phyloP scores from a whole-genome alignment of 148 eudicot genomes.

The Mesembryanthemum crystallinum region DNA sequence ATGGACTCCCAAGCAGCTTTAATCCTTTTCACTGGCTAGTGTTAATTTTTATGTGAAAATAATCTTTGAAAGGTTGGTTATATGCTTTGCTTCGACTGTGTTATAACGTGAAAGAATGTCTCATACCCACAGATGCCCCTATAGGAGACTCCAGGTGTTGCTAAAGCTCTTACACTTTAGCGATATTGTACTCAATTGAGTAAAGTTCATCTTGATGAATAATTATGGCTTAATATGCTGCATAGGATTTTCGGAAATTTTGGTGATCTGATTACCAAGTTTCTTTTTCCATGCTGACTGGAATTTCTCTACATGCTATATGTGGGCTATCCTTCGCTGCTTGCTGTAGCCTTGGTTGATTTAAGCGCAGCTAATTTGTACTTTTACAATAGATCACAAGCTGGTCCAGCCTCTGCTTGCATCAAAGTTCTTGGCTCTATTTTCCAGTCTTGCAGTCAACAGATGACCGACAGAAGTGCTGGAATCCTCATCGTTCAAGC shows the following conservation, averaged over 20 bases:
- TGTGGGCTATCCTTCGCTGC: not conserved
- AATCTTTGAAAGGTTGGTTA: not conserved
- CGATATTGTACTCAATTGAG: not conserved
- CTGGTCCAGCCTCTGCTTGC: conserved; percentile 91
- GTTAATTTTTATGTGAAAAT: not conserved
- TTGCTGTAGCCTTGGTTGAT: not conserved
- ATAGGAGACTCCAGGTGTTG: not conserved
- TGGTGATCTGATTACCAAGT: not conserved
- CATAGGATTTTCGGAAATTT: not conserved
- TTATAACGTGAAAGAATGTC: not conserved
- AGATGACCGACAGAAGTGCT: conserved; percentile 58
- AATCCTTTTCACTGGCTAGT: not conserved
- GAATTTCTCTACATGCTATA: not conserved
- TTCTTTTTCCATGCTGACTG: not conserved
- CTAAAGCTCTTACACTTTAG: not conserved
- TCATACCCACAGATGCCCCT: not conserved
- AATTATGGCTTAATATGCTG: not conserved
- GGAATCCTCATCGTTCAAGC: conserved; percentile 88
- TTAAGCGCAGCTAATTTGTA: not conserved
- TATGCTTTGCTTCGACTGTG: not conserved
- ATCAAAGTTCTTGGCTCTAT: conserved; percentile 54
- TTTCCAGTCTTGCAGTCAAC: conserved; percentile 42
- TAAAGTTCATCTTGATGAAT: not conserved
- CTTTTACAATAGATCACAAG: conserved; percentile 53
- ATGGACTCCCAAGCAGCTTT: not conserved